Evolutionary conservation across 2,329 filamentous ascomycete species (phyloP).

Genomic region (Monilinia aucupariae): DNA sequence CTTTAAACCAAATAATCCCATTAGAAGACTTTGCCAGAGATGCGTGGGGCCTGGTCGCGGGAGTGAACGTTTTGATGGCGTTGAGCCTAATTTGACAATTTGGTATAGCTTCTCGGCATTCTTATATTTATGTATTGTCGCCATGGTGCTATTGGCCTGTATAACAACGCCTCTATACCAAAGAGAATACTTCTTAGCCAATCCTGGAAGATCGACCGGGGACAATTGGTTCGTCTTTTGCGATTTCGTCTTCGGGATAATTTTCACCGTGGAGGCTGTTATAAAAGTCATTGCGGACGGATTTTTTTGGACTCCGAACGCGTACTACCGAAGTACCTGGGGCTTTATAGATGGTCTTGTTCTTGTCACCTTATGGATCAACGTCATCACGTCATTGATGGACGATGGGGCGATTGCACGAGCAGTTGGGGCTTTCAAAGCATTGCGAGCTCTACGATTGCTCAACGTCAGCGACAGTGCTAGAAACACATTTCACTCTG

Average conservation of each 20-base stretch:
- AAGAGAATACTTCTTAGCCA: slow-evolving; percentile 66
- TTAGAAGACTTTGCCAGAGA: slow-evolving; percentile 78
- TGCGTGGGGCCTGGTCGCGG: slow-evolving; percentile 90
- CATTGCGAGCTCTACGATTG: slow-evolving; percentile 80
- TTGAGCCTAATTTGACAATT: slow-evolving; percentile 78
- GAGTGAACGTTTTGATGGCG: slow-evolving; percentile 77
- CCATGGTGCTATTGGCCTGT: slow-evolving; percentile 96
- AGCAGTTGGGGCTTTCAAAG: slow-evolving; percentile 94
- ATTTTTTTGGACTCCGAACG: slow-evolving; percentile 94
- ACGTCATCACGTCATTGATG: slow-evolving; percentile 75
- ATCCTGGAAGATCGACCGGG: slow-evolving; percentile 51
- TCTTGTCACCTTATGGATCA: slow-evolving; percentile 90
- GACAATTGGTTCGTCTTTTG: slow-evolving; percentile 94
- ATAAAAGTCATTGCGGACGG: slow-evolving; percentile 96
- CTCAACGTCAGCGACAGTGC: slow-evolving; percentile 96
- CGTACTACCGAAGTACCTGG: slow-evolving; percentile 94
- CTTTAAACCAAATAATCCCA: slow-evolving; percentile 70
- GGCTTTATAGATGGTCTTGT: slow-evolving; percentile 92
- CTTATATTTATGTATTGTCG: slow-evolving; percentile 88
- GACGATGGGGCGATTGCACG: slow-evolving; percentile 81
- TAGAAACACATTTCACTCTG: slow-evolving; percentile 90
- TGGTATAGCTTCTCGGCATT: slow-evolving; percentile 95
- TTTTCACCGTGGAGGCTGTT: slow-evolving; percentile 80
- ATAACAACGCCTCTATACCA: slow-evolving; percentile 93
- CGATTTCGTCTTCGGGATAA: slow-evolving; percentile 78